phyloP scores from a whole-genome alignment of 495 filamentous ascomycete genomes.

The Hyaloscypha finlandica region DNA sequence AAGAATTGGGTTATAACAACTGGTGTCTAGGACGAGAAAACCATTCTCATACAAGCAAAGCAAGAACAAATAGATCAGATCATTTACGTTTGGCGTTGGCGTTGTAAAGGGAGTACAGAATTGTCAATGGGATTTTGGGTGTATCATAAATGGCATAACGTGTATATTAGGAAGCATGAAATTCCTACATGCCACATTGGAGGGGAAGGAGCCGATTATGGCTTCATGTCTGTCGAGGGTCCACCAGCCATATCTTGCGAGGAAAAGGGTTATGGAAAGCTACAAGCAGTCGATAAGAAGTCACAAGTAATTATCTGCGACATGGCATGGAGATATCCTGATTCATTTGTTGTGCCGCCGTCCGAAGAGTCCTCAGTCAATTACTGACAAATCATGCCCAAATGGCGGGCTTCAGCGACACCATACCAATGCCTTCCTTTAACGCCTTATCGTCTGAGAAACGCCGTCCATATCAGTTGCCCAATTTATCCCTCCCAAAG shows the following conservation, averaged over 20 bases:
- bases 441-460: slow-evolving; percentile 1
- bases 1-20: slow-evolving; percentile 12
- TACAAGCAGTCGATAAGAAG: not conserved
- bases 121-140: not conserved
- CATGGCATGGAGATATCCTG: not conserved
- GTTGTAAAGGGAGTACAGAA: not conserved
- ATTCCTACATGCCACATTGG: not conserved
- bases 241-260: not conserved
- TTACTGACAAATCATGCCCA: not conserved
- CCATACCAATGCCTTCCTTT: not conserved
- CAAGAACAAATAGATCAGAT: slow-evolving; percentile 64
- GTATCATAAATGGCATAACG: not conserved
- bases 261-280: not conserved
- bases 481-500: not conserved
- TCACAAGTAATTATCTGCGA: not conserved
- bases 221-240: not conserved
- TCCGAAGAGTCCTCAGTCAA: not conserved
- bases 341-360: not conserved
- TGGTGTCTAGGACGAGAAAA: slow-evolving; percentile 72
- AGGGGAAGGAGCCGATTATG: not conserved
- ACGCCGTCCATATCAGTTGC: slow-evolving; percentile 11
- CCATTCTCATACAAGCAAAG: slow-evolving; percentile 77
- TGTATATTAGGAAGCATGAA: not conserved
- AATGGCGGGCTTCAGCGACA: not conserved
- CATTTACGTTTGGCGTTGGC: not conserved